Evolutionary conservation across 2,329 filamentous ascomycete genomes (phyloP).

Genomic region (Botrytis sinoallii): DNA sequence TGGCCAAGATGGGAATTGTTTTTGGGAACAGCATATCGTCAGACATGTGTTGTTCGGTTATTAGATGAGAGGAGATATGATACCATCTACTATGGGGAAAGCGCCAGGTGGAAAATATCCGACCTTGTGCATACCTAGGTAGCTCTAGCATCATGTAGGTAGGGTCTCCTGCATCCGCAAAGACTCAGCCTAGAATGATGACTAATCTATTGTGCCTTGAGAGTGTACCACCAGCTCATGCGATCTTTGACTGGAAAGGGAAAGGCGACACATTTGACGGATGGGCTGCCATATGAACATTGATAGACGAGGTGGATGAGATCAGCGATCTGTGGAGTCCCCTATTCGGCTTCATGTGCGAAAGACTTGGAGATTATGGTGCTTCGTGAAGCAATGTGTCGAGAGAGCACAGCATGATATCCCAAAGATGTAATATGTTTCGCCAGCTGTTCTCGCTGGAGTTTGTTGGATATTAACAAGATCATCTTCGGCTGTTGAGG

Average conservation of each 20-base stretch:
- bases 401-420: background rate
- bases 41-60: background rate
- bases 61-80: background rate
- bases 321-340: background rate
- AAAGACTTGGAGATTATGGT: background rate
- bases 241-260: background rate
- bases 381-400: background rate
- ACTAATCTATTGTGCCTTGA: background rate
- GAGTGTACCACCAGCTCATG: background rate
- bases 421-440: background rate
- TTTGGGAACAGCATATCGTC: background rate
- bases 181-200: background rate
- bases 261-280: background rate
- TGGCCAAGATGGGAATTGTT: background rate
- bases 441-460: background rate
- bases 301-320: background rate
- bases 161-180: background rate
- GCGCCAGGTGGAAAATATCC: background rate
- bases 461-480: background rate
- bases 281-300: background rate
- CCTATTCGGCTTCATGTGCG: background rate
- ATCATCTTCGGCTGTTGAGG: conserved; percentile 8
- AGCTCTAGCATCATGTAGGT: background rate
- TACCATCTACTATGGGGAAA: background rate
- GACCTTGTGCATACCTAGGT: background rate